Conservation (phyloP, 805 yeast genomes). For the Schwanniomyces pseudopolymorphus region DNA sequence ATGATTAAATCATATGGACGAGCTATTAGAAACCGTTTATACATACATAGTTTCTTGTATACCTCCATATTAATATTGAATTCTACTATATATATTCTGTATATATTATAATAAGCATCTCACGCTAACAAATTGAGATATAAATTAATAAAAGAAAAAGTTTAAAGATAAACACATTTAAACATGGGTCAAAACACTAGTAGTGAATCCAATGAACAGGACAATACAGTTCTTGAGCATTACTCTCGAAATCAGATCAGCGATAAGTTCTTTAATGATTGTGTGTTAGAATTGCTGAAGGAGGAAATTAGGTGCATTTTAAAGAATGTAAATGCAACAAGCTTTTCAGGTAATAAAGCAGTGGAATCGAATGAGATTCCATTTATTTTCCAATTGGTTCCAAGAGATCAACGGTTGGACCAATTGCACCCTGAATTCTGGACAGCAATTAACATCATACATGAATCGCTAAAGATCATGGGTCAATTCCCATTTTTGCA, state of each 20-base stretch:
- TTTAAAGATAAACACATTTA: too few relatives aligned
- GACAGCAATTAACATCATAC: conserved; percentile 25
- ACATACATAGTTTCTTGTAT: background rate
- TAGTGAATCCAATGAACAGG: conserved; percentile 1
- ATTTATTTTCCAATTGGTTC: conserved; percentile 15
- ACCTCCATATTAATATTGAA: background rate
- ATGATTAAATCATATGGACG: too few relatives aligned
- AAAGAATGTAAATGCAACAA: conserved; percentile 13
- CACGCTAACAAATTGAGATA: background rate
- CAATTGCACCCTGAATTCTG: conserved; percentile 4
- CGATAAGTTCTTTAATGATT: conserved; percentile 18
- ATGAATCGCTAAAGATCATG: conserved; percentile 41
- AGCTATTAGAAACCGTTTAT: background rate
- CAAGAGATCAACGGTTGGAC: conserved; percentile 6
- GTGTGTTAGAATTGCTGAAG: conserved; percentile 14
- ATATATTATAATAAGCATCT: background rate
- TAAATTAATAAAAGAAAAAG: too few relatives aligned
- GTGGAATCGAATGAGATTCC: conserved; percentile 20
- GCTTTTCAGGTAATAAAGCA: conserved; percentile 11
- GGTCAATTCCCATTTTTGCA: conserved; percentile 52
- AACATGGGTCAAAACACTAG: conserved; percentile 20
- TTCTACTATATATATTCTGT: background rate
- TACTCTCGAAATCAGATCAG: conserved; percentile 18
- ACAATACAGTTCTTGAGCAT: conserved; percentile 9
- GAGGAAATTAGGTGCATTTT: conserved; percentile 19